Conservation (phyloP, 1,284 basidiomycete species). For the Tetrapyrgos nigripes region DNA sequence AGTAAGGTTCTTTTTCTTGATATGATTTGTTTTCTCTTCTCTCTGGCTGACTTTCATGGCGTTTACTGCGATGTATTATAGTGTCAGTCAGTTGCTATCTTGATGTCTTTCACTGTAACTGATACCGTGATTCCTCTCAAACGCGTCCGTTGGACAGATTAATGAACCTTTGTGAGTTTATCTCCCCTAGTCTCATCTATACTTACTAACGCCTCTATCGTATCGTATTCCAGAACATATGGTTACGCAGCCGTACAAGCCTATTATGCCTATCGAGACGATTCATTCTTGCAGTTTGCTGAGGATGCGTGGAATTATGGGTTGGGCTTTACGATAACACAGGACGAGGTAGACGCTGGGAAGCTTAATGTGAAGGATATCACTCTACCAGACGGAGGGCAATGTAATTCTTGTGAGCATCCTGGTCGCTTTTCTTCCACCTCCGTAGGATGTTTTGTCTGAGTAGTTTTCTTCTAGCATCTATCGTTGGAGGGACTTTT, state of each 20-base stretch:
- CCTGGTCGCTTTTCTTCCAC: background rate
- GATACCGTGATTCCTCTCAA: background rate
- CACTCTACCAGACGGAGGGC: background rate
- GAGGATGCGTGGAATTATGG: background rate
- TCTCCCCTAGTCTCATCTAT: background rate
- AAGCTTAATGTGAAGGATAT: background rate
- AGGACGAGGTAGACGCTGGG: background rate
- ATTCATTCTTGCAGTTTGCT: background rate
- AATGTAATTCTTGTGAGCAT: background rate
- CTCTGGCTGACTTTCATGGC: background rate
- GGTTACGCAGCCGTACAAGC: background rate
- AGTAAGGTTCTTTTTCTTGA: background rate
- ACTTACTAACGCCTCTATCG: background rate
- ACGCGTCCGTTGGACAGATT: too few species aligned
- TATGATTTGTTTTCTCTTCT: background rate
- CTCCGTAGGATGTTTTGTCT: background rate
- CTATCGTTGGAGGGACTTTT: conserved; percentile 3
- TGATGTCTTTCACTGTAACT: background rate
- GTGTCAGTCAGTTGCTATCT: background rate
- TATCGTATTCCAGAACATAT: background rate
- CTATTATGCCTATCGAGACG: background rate
- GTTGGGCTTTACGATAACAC: background rate
- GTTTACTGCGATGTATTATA: background rate
- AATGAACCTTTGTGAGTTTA: conserved; percentile 1
- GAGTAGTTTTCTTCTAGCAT: background rate